phyloP scores from a whole-genome alignment of 306 rosid species.

The Glycine latifolia region DNA sequence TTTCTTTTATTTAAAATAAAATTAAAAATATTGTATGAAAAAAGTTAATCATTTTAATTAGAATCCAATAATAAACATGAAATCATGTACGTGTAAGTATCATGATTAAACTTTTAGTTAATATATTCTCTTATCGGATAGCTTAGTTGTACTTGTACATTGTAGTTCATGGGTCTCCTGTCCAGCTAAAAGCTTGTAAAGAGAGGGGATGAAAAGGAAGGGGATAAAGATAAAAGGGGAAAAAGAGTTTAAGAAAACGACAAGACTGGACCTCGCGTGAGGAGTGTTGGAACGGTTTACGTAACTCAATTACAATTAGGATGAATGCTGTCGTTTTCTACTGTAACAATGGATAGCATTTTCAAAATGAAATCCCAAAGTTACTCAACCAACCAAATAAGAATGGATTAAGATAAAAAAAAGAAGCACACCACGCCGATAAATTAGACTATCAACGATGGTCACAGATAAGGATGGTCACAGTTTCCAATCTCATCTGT shows the following conservation, averaged over 20 bases:
- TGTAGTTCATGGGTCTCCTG: no score
- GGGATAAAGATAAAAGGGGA: constrained; percentile 10
- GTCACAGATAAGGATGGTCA: not conserved
- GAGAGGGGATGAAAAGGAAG: not conserved
- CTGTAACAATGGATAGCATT: not conserved
- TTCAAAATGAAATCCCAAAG: constrained; percentile 12
- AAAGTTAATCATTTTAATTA: no score
- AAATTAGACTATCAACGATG: constrained; percentile 9
- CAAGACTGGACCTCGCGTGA: constrained; percentile 28
- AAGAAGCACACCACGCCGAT: constrained; percentile 29
- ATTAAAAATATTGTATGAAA: no score
- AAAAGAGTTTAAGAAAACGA: constrained; percentile 32
- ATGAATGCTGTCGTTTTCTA: constrained; percentile 36
- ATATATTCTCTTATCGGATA: no score
- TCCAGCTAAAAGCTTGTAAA: not conserved
- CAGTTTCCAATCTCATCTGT: not conserved
- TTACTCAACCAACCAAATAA: constrained; percentile 23
- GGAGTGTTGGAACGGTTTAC: constrained; percentile 37
- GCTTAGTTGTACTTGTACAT: no score
- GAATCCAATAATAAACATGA: no score
- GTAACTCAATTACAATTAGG: constrained; percentile 10
- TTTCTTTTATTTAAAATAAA: no score
- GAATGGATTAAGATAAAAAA: constrained; percentile 14
- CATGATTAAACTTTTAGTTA: no score
- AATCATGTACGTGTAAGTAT: no score